Conservation (phyloP, 176 grass and related monocot species). For the Miscanthus lutarioriparius region DNA sequence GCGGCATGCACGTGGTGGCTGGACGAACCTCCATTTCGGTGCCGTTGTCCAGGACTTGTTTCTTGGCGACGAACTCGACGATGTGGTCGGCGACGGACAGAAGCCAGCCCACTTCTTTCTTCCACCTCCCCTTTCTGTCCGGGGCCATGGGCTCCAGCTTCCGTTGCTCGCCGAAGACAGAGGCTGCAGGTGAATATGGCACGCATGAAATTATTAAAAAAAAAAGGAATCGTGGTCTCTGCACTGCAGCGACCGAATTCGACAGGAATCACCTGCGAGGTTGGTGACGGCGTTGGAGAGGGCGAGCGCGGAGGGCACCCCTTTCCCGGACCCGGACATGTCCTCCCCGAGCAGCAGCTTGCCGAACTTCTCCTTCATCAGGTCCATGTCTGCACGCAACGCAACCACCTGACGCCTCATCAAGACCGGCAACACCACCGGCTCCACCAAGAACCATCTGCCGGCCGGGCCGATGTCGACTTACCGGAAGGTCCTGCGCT, state of each 20-base stretch:
- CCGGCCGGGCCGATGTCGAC: neutral
- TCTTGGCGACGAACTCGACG: constrained; percentile 78
- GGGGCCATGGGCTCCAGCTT: constrained; percentile 74
- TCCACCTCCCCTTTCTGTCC: constrained; percentile 77
- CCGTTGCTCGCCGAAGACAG: constrained; percentile 84
- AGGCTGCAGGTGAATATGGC: constrained; percentile 44
- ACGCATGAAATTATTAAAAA: too few relatives aligned
- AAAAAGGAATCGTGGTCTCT: too few relatives aligned
- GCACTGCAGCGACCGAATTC: neutral
- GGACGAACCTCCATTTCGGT: constrained; percentile 63
- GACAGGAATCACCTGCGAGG: constrained; percentile 64
- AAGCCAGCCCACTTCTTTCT: constrained; percentile 82
- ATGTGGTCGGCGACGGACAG: constrained; percentile 88
- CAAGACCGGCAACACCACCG: neutral
- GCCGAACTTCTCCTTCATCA: constrained; percentile 81
- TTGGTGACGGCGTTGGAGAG: constrained; percentile 89
- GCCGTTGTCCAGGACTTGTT: constrained; percentile 66
- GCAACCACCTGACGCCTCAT: constrained; percentile 31
- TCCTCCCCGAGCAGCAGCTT: constrained; percentile 86
- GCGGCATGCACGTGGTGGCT: neutral
- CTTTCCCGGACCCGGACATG: constrained; percentile 89
- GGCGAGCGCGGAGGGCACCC: constrained; percentile 76
- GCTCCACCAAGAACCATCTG: too few relatives aligned
- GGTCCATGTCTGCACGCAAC: constrained; percentile 62
- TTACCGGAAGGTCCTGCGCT: constrained; percentile 42